Percentiles rank a stretch among this genome's conserved stretches.
Conservation (phyloP, 1,284 basidiomycete species). For the Cutaneotrichosporon sp. region DNA sequence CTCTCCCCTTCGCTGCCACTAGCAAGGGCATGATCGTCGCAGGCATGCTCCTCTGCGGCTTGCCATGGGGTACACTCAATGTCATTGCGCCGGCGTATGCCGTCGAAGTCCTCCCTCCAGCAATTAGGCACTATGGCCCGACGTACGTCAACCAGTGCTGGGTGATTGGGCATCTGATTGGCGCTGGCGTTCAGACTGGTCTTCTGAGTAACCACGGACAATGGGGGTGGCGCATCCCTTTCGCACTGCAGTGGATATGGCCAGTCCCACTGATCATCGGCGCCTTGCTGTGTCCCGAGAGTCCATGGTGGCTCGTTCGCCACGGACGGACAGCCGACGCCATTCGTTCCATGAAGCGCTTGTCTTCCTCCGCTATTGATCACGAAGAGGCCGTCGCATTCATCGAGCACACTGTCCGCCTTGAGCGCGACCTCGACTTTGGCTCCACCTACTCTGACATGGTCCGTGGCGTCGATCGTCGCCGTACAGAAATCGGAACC, state of each 20-base stretch:
- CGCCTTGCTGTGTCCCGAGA: conserved; percentile 34
- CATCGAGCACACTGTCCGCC: conserved; percentile 48
- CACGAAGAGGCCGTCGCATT: conserved; percentile 44
- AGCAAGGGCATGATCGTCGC: conserved; percentile 44
- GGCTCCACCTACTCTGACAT: conserved; percentile 49
- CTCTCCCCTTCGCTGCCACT: conserved; percentile 49
- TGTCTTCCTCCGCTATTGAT: conserved; percentile 25
- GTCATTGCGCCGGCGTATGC: conserved; percentile 44
- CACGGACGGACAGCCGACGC: conserved; percentile 30
- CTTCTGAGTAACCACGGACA: conserved; percentile 17
- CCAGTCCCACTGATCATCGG: conserved; percentile 22
- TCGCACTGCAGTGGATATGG: conserved; percentile 23
- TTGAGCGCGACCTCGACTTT: conserved; percentile 30
- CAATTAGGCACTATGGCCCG: conserved; percentile 46
- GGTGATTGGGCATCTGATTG: conserved; percentile 36
- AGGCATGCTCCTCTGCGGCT: conserved; percentile 46
- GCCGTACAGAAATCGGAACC: conserved; percentile 46
- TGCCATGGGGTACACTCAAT: conserved; percentile 31
- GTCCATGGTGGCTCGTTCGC: conserved; percentile 42
- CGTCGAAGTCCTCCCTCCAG: conserved; percentile 46
- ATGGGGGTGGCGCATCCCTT: conserved; percentile 26
- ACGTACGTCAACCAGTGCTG: conserved; percentile 52
- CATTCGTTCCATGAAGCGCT: not conserved
- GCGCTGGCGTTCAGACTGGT: conserved; percentile 24
- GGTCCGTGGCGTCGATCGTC: conserved; percentile 47